Conservation (phyloP, 441 rosid genomes). For the Populus hybrid region DNA sequence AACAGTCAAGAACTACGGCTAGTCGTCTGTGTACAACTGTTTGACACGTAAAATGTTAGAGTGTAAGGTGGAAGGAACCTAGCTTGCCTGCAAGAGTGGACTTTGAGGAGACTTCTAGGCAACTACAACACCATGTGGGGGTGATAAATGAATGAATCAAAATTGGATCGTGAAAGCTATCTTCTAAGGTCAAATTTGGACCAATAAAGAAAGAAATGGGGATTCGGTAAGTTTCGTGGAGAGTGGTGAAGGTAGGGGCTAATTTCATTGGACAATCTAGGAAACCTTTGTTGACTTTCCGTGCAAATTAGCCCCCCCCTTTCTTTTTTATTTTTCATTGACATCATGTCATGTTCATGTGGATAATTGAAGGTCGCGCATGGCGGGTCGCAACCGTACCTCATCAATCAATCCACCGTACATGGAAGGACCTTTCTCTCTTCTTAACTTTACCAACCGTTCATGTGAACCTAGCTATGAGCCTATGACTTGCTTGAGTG, state of each 20-base stretch:
- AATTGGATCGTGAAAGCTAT: not conserved
- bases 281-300: constrained; percentile 34
- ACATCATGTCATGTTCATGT: not conserved
- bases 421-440: not conserved
- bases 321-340: not conserved
- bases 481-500: not conserved
- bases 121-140: constrained; percentile 16
- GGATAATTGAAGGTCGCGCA: constrained; percentile 12
- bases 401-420: constrained; percentile 25
- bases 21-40: not conserved
- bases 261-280: constrained; percentile 14
- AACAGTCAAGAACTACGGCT: constrained; percentile 48
- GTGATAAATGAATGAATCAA: not conserved
- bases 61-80: not conserved
- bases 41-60: constrained; percentile 31
- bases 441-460: not conserved
- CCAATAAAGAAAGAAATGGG: not conserved
- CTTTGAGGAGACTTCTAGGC: constrained; percentile 31
- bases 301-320: not conserved
- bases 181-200: constrained; percentile 19
- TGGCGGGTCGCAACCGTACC: constrained; percentile 31
- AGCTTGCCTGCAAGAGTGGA: constrained; percentile 13
- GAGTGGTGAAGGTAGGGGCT: not conserved
- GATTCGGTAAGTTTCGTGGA: constrained; percentile 19
- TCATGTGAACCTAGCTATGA: not conserved